Base-by-base conservation (phyloP, 2,329 filamentous ascomycete genomes). In the Epichloe sibirici region DNA sequence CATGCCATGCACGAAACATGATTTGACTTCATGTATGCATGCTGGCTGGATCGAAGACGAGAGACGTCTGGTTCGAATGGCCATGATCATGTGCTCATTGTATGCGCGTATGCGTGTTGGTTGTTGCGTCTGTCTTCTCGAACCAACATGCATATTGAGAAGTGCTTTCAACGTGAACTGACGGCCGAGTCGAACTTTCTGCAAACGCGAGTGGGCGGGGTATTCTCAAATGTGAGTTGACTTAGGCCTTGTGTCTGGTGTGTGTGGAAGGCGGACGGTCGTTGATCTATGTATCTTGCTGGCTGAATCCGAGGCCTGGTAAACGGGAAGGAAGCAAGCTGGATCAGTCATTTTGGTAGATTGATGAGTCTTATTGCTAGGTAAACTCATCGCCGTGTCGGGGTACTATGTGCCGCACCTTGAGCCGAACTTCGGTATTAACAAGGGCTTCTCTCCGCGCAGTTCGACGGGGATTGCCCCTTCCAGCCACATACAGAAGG, bases 101-200 rank as follows among this genome's bases (percentile, higher is more conserved):
- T 28, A 4, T 28, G 17, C 13, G 42, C 42, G 40, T 23, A 25
- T 45, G 40, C 42, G 28, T 45, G 34, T 43, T 40, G 15, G 12
- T 38, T 25, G 42, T 51, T 38, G 9, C 31, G 28, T 34, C 15
- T 38, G 25, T 34, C 21, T 39, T 34, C 37, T 51, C 35, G 40
- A 39, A 45, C 37, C 25, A 44, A 37, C 43, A 43, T 39, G 37
- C 48, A 43, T 50, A n/a, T 35, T 5, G 9, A 44, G 11, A 53
- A 21, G 28, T 35, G 51, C 21, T 15, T 42, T 11, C 42, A 39
- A 46, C 35, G 9, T 46, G 15, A 9, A 13, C n/a, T 40, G 25
- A 38, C 48, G 44, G 52, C 48, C 44, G 48, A 51, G 48, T 50
- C 52, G 52, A 42, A 47, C 13, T 25, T 40, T 13, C 15, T 31